Evolutionary conservation across 371 early-diverging fungal species (phyloP).

Genomic region (Circinella minor): DNA sequence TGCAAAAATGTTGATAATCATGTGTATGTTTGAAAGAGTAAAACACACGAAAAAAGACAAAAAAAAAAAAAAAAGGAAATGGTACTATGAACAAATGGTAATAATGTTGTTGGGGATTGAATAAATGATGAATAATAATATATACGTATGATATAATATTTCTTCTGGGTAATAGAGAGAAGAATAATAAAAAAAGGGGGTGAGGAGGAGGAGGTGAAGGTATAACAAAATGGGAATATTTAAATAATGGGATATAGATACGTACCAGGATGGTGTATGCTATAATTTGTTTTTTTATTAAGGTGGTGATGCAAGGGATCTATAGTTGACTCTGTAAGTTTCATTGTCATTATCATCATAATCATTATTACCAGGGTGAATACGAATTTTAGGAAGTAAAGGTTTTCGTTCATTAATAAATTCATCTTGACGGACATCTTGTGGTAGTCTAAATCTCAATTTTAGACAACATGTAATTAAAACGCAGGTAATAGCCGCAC

Average conservation of each 20-base stretch:
- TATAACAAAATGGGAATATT: too few species aligned
- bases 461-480: slow-evolving; percentile 4
- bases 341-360: neutral
- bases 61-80: too few species aligned
- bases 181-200: too few species aligned
- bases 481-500: slow-evolving; percentile 8
- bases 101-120: too few species aligned
- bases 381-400: neutral
- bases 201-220: too few species aligned
- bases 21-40: too few species aligned
- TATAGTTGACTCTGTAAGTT: neutral
- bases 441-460: slow-evolving; percentile 3
- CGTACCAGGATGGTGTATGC: neutral
- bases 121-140: too few species aligned
- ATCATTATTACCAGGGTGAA: neutral
- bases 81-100: too few species aligned
- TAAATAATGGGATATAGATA: neutral
- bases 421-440: slow-evolving; percentile 8
- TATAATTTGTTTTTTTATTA: neutral
- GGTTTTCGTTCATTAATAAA: neutral
- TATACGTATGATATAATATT: too few species aligned
- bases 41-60: too few species aligned
- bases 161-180: too few species aligned
- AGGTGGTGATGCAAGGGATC: slow-evolving; percentile 5
- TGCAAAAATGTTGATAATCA: too few species aligned